Conservation (phyloP, 768 basidiomycete species). For the Hericium rajendrae region DNA sequence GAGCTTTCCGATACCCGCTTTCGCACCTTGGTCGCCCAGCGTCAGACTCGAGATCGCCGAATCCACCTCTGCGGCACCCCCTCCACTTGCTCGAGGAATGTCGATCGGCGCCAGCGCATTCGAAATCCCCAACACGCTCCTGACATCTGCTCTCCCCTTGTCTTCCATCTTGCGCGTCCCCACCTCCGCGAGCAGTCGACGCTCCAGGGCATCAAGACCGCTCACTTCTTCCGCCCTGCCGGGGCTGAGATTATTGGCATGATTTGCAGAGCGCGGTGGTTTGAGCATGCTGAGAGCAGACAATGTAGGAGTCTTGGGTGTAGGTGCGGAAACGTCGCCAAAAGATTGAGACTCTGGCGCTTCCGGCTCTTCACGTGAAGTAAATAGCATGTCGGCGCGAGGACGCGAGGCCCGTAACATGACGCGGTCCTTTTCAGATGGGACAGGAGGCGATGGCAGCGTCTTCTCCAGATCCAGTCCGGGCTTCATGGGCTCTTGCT, state of each 20-base stretch:
- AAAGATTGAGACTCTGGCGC: neutral
- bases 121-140: slow-evolving; percentile 15
- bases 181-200: slow-evolving; percentile 58
- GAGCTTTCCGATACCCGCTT: slow-evolving; percentile 20
- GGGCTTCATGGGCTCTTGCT: slow-evolving; percentile 18
- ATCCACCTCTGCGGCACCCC: slow-evolving; percentile 20
- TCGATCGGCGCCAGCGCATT: slow-evolving; percentile 24
- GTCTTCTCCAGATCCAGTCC: slow-evolving; percentile 39
- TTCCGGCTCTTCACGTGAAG: neutral
- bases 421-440: slow-evolving; percentile 28
- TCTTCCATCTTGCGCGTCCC: slow-evolving; percentile 45
- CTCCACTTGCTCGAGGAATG: slow-evolving; percentile 15
- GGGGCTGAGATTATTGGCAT: neutral
- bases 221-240: slow-evolving; percentile 26
- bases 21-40: slow-evolving; percentile 25
- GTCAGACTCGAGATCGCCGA: slow-evolving; percentile 41
- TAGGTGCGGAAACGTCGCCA: neutral
- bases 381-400: slow-evolving; percentile 25
- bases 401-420: slow-evolving; percentile 13
- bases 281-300: slow-evolving; percentile 23
- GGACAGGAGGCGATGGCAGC: slow-evolving; percentile 48
- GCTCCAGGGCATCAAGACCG: slow-evolving; percentile 68
- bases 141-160: slow-evolving; percentile 25
- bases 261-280: neutral
- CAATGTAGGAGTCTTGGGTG: slow-evolving; percentile 19